phyloP scores from a whole-genome alignment of 768 basidiomycete genomes.

The Zangia roseola region DNA sequence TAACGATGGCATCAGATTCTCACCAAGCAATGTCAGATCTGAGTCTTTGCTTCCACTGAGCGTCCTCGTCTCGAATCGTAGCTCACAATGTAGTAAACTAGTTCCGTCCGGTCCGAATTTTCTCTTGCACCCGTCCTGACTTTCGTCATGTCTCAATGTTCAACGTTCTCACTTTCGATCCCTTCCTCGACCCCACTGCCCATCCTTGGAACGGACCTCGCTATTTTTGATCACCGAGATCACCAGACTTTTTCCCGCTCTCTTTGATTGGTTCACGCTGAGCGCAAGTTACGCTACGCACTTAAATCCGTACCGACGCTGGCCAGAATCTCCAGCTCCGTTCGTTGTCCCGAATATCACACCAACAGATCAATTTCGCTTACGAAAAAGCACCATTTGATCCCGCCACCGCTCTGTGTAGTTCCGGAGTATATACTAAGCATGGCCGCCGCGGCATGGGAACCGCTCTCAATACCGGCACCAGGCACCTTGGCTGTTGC shows the following conservation, averaged over 20 bases:
- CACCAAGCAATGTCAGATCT: conserved; percentile 15
- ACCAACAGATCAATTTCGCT: neutral
- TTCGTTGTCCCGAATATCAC: neutral
- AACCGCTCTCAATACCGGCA: neutral
- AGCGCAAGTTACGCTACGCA: neutral
- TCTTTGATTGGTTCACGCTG: conserved; percentile 11
- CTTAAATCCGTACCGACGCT: neutral
- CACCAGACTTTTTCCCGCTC: conserved; percentile 10
- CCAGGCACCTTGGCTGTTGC: conserved; percentile 1
- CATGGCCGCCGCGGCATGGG: conserved; percentile 12
- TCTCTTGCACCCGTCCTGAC: conserved; percentile 2
- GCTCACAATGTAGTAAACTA: neutral
- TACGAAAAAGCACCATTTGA: neutral
- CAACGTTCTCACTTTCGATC: conserved; percentile 12
- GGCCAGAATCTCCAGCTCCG: neutral
- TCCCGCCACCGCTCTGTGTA: neutral
- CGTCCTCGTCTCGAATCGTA: neutral
- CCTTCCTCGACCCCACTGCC: conserved; percentile 7
- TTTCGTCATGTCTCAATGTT: too few relatives aligned
- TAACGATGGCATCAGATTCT: conserved; percentile 12
- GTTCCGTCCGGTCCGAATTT: conserved; percentile 23
- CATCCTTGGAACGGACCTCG: conserved; percentile 5
- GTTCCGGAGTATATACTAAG: neutral
- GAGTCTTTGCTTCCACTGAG: neutral
- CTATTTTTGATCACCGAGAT: conserved; percentile 18